These are phyloP conservation scores for Cardamine resedifolia DNA, from an alignment of 345 rosid species.

Conservation along the genomic window DNA sequence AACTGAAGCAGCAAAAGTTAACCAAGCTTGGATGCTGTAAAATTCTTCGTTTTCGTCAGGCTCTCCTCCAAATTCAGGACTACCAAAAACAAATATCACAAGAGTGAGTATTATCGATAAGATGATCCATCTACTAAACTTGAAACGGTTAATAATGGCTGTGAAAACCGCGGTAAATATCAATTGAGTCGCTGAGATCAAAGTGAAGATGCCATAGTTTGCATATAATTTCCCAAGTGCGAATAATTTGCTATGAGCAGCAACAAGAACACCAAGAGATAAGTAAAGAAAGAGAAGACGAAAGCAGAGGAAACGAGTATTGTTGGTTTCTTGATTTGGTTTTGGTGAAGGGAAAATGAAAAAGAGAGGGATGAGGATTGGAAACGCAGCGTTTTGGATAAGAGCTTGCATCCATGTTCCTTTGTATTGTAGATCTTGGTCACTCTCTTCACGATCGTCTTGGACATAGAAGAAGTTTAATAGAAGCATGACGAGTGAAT, in stretches of 20 bases:
- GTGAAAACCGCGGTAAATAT: neutral
- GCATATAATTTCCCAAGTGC: constrained; percentile 8
- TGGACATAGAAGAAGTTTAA: constrained; percentile 9
- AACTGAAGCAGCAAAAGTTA: constrained; percentile 1
- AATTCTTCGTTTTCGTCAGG: neutral
- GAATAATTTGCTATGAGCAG: constrained; percentile 14
- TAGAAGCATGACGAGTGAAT: neutral
- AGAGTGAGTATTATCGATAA: neutral
- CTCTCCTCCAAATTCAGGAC: neutral
- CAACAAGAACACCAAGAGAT: constrained; percentile 1
- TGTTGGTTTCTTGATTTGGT: neutral
- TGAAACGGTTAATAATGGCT: constrained; percentile 1
- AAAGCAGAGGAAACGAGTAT: neutral
- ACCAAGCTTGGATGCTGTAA: constrained; percentile 5
- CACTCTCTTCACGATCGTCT: neutral
- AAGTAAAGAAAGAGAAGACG: neutral
- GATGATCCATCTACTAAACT: constrained; percentile 5
- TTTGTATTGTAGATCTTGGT: neutral
- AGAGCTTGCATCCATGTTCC: constrained; percentile 12
- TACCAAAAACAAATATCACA: neutral
- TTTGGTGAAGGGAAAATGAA: neutral
- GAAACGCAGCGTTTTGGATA: constrained; percentile 14
- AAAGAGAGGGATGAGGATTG: neutral
- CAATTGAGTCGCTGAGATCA: neutral
- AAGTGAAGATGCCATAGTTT: neutral